phyloP scores from a whole-genome alignment of 805 yeast species.

The Saturnispora silvae region DNA sequence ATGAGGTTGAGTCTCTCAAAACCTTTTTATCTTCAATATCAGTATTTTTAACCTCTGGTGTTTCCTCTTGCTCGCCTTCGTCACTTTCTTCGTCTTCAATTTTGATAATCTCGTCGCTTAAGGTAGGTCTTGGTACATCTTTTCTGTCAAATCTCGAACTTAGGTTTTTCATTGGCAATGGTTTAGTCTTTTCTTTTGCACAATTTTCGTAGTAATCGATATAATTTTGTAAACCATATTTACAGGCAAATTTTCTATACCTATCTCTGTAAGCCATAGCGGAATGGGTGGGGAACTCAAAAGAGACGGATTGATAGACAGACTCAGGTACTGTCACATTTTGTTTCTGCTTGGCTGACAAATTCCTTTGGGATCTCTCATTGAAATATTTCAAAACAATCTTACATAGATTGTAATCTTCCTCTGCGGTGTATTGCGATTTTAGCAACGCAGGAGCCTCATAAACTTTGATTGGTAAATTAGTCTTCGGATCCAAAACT shows the following conservation, averaged over 20 bases:
- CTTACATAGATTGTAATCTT: slow-evolving; percentile 51
- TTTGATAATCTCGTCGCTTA: neutral
- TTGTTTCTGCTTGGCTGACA: slow-evolving; percentile 15
- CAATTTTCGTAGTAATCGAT: slow-evolving; percentile 41
- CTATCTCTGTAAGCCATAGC: slow-evolving; percentile 76
- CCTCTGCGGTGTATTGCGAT: slow-evolving; percentile 55
- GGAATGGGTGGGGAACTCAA: slow-evolving; percentile 42
- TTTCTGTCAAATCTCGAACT: slow-evolving; percentile 34
- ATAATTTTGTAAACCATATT: slow-evolving; percentile 52
- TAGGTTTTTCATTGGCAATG: slow-evolving; percentile 49
- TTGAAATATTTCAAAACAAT: slow-evolving; percentile 18
- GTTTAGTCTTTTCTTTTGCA: slow-evolving; percentile 27
- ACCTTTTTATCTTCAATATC: neutral
- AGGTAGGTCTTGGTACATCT: slow-evolving; percentile 7
- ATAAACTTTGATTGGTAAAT: slow-evolving; percentile 30
- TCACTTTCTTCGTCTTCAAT: neutral
- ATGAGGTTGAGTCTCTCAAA: slow-evolving; percentile 4
- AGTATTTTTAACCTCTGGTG: neutral
- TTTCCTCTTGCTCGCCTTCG: neutral
- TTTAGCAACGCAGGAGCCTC: slow-evolving; percentile 43
- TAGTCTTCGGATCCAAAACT: slow-evolving; percentile 30
- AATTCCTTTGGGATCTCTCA: slow-evolving; percentile 9
- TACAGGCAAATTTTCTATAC: slow-evolving; percentile 55
- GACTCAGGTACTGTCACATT: slow-evolving; percentile 25
- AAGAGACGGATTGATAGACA: slow-evolving; percentile 31